A percentile compares a stretch with the other conserved stretches of the same genome.
Conservation (phyloP, 2,329 filamentous ascomycete genomes). For the Stagonosporopsis vannaccii region DNA sequence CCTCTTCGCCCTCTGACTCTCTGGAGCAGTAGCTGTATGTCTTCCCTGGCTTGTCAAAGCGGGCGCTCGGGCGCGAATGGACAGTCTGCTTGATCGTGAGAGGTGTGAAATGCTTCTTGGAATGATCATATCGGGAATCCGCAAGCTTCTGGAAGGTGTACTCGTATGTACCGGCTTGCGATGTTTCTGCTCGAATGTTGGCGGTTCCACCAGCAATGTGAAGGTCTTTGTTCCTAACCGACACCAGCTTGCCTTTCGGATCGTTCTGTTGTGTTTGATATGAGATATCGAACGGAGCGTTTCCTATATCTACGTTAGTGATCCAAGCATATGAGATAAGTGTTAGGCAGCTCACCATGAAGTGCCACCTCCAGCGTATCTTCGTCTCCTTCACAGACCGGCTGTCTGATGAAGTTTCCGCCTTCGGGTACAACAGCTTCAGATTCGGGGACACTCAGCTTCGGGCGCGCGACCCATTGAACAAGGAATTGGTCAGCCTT, state of each 20-base stretch:
- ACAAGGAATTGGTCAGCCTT: slow-evolving; percentile 79
- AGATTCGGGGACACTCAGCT: slow-evolving; percentile 70
- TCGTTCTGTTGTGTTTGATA: slow-evolving; percentile 81
- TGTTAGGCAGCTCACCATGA: slow-evolving; percentile 65
- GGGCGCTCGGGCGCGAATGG: slow-evolving; percentile 80
- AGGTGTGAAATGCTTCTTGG: slow-evolving; percentile 69
- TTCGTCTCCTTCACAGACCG: slow-evolving; percentile 94
- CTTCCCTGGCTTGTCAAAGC: slow-evolving; percentile 85
- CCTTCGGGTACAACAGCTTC: slow-evolving; percentile 63
- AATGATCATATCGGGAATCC: slow-evolving; percentile 84
- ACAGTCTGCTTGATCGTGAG: slow-evolving; percentile 82
- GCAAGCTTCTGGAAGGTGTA: slow-evolving; percentile 86
- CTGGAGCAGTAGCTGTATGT: slow-evolving; percentile 95
- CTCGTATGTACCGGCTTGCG: slow-evolving; percentile 79
- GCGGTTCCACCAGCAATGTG: slow-evolving; percentile 79
- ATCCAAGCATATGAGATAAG: slow-evolving; percentile 27
- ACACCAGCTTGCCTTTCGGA: slow-evolving; percentile 63
- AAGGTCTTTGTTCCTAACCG: slow-evolving; percentile 71
- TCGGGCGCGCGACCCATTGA: slow-evolving; percentile 83
- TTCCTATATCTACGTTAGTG: slow-evolving; percentile 59
- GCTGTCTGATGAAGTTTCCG: slow-evolving; percentile 72
- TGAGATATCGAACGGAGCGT: slow-evolving; percentile 80
- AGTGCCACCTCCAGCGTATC: slow-evolving; percentile 85
- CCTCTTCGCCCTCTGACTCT: slow-evolving; percentile 81
- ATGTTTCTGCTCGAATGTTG: slow-evolving; percentile 85